Evolutionary conservation across 2,329 filamentous ascomycete genomes (phyloP), one percentile per base, ranked within the genome.

Genomic region (Ophiosphaerella korrae): DNA sequence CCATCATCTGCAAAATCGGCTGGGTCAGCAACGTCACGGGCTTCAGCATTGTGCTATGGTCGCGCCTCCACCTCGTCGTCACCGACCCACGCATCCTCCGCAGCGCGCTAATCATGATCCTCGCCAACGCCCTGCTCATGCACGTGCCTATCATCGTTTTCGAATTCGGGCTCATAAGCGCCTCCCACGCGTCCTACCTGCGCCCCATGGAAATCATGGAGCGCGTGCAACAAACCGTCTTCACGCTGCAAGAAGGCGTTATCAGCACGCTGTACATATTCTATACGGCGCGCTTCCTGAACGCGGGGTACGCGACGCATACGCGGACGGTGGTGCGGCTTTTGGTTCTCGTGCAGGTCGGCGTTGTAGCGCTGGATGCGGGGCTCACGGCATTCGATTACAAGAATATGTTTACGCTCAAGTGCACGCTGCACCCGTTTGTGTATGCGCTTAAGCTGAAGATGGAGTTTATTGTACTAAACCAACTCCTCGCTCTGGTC

Each of bases 1-100:
- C 45, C 8, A 42, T 49, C 13, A 78, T 79, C 58, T 67, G 67
- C 7, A 44, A 74, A 11, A 50, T 85, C 50, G 82, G 80, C 9
- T 80, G 83, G 79, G 79, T 79, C 62, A 60, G 70, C 3, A 84
- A 85, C 80, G 80, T 86, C 0, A 84, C 82, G 0, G 84, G 82
- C 0, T 81, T 84, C 60, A 77, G 78, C 1, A 53, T 85, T 13
- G 83, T 86, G 1, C 71, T 86, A 0, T 86, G 82, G 68, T 85
- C 82, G 1, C 75, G 84, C 4, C 73, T 86, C 0, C 81, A 85
- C 58, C 73, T 86, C 1, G 75, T 86, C 7, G 64, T 84, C 8
- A 75, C 75, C 5, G 78, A 82, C 40, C 68, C 74, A 7, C 26
- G 29, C 0, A 67, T 77, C 3, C 71, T 85, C 1, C 75, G 72